phyloP scores from a whole-genome alignment of 805 yeast genomes.

The Candida xiaguanensis region DNA sequence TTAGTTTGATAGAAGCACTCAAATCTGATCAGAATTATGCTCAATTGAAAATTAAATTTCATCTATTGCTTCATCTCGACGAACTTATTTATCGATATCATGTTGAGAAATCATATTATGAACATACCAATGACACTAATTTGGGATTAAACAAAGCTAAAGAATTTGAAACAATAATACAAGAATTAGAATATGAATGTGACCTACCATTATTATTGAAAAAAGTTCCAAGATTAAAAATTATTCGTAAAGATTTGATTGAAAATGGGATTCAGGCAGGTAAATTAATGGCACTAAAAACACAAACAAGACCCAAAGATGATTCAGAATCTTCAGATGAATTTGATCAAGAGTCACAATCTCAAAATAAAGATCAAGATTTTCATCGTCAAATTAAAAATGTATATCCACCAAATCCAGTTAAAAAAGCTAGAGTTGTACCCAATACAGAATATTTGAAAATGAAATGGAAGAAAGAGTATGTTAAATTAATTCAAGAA shows the following conservation, averaged over 20 bases:
- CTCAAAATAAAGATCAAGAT: background rate
- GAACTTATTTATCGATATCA: slow-evolving; percentile 22
- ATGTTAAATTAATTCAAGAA: too few species aligned
- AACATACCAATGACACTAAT: too few species aligned
- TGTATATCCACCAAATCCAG: too few species aligned
- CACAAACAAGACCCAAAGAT: too few species aligned
- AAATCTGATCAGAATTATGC: slow-evolving; percentile 9
- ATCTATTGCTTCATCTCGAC: slow-evolving; percentile 22
- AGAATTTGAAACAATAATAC: slow-evolving; percentile 14
- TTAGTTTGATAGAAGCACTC: slow-evolving; percentile 11
- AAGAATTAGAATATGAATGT: slow-evolving; percentile 18
- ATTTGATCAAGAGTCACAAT: too few species aligned
- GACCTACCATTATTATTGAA: slow-evolving; percentile 6
- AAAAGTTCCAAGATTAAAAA: slow-evolving; percentile 19
- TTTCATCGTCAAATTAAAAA: background rate
- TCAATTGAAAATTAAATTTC: slow-evolving; percentile 13
- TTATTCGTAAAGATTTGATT: slow-evolving; percentile 22
- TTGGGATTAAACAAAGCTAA: slow-evolving; percentile 18
- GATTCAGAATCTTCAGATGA: too few species aligned
- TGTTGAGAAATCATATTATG: slow-evolving; percentile 21
- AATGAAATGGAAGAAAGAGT: too few species aligned
- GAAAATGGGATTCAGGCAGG: slow-evolving; percentile 33
- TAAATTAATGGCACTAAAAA: too few species aligned
- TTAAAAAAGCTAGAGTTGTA: too few species aligned
- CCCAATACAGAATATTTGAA: too few species aligned